Conservation (phyloP, 2,329 filamentous ascomycete genomes). For the Fusarium sp. region DNA sequence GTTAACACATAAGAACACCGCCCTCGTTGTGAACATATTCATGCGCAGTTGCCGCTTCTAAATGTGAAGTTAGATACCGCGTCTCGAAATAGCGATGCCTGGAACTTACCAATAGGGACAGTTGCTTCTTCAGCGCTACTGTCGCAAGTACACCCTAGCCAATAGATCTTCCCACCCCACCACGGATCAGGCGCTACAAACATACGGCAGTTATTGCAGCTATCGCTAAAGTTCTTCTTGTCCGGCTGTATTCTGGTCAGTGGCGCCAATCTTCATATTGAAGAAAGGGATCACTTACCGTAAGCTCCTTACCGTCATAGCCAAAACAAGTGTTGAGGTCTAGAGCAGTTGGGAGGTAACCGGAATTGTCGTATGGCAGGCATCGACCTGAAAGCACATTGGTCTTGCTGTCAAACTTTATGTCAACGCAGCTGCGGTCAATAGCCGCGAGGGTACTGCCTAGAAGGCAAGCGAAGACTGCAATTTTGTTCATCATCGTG, state of each 20-base stretch:
- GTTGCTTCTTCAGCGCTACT: neutral
- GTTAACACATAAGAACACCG: neutral
- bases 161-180: neutral
- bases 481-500: neutral
- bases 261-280: fast-evolving
- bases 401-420: neutral
- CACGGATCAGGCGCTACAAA: slow-evolving; percentile 10
- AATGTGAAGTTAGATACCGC: fast-evolving
- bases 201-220: neutral
- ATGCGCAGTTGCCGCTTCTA: slow-evolving; percentile 6
- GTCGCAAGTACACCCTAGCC: neutral
- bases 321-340: slow-evolving; percentile 19
- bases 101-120: neutral
- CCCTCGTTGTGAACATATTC: slow-evolving; percentile 13
- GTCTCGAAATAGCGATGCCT: fast-evolving
- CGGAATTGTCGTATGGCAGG: slow-evolving; percentile 8
- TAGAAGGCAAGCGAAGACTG: neutral
- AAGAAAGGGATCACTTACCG: fast-evolving
- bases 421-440: slow-evolving; percentile 4
- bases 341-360: neutral
- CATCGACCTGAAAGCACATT: neutral
- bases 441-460: neutral
- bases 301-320: slow-evolving; percentile 1
- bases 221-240: neutral
- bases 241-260: neutral